Conservation (phyloP, 2,329 filamentous ascomycete genomes). For the Plenodomus lindquistii region DNA sequence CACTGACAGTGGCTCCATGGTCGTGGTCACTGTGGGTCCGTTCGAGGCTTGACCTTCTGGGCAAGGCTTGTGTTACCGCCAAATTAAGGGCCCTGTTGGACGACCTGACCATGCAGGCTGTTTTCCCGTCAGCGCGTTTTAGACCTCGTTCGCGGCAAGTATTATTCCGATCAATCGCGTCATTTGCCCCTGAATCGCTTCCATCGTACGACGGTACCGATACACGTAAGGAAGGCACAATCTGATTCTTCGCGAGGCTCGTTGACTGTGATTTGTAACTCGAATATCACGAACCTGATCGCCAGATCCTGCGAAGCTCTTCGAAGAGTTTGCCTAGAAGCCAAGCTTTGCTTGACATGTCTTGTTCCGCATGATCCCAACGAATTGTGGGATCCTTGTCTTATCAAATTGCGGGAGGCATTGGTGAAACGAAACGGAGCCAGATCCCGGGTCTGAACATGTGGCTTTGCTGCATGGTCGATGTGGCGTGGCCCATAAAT, state of each 20-base stretch:
- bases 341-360: slow-evolving; percentile 16
- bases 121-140: slow-evolving; percentile 1
- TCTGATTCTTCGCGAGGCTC: no score
- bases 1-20: slow-evolving; percentile 1
- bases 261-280: neutral
- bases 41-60: slow-evolving; percentile 32
- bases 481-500: slow-evolving; percentile 4
- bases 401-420: slow-evolving; percentile 12
- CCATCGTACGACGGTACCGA: no score
- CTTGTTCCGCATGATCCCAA: slow-evolving; percentile 8
- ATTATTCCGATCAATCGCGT: neutral
- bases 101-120: slow-evolving; percentile 17
- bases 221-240: neutral
- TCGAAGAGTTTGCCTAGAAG: neutral
- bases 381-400: slow-evolving; percentile 10
- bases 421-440: slow-evolving; percentile 24
- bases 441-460: slow-evolving; percentile 11
- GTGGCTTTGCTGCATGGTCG: slow-evolving; percentile 5
- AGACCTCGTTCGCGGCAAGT: slow-evolving; percentile 1
- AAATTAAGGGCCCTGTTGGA: slow-evolving; percentile 27
- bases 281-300: neutral
- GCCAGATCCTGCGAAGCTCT: slow-evolving; percentile 4
- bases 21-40: slow-evolving; percentile 1
- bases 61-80: slow-evolving; percentile 28
- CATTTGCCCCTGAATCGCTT: neutral